phyloP scores from a whole-genome alignment of 106 monocot species.

The Narthecium ossifragum region DNA sequence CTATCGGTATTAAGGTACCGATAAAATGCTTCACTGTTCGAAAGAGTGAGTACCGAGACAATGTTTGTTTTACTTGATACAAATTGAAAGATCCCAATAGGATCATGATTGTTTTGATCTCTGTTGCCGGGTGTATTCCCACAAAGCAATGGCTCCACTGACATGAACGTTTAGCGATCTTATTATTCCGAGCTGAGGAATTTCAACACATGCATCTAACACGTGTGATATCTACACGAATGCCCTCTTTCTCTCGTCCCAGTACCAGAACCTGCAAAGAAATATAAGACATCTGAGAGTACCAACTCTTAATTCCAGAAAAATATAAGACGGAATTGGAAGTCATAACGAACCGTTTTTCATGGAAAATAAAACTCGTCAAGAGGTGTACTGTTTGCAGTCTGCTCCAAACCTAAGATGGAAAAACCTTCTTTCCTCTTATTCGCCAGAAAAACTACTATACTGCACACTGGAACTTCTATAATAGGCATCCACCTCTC shows the following conservation, averaged over 20 bases:
- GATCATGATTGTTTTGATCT: slow-evolving; percentile 20
- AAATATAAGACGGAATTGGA: too few species aligned
- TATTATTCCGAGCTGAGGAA: slow-evolving; percentile 81
- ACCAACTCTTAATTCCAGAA: neutral
- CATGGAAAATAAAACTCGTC: slow-evolving; percentile 63
- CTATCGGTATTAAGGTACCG: too few species aligned
- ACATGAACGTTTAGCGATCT: slow-evolving; percentile 96
- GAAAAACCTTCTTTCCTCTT: slow-evolving; percentile 81
- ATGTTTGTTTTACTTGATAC: too few species aligned
- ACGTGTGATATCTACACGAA: slow-evolving; percentile 88
- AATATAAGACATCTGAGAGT: neutral
- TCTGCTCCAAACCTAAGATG: slow-evolving; percentile 85
- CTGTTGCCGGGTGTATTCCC: slow-evolving; percentile 90
- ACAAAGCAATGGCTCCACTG: slow-evolving; percentile 92
- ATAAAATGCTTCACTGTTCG: too few species aligned
- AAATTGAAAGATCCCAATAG: too few species aligned
- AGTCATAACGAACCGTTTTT: slow-evolving; percentile 58
- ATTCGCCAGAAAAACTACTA: slow-evolving; percentile 68
- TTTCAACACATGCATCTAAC: slow-evolving; percentile 82
- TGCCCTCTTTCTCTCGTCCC: slow-evolving; percentile 84
- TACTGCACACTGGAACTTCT: slow-evolving; percentile 74
- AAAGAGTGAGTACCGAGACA: too few species aligned
- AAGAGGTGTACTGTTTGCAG: slow-evolving; percentile 72
- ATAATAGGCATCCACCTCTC: slow-evolving; percentile 90
- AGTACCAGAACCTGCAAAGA: slow-evolving; percentile 64